phyloP scores from a whole-genome alignment of 352 stramenopile genomes.

The Phytophthora foliorum region DNA sequence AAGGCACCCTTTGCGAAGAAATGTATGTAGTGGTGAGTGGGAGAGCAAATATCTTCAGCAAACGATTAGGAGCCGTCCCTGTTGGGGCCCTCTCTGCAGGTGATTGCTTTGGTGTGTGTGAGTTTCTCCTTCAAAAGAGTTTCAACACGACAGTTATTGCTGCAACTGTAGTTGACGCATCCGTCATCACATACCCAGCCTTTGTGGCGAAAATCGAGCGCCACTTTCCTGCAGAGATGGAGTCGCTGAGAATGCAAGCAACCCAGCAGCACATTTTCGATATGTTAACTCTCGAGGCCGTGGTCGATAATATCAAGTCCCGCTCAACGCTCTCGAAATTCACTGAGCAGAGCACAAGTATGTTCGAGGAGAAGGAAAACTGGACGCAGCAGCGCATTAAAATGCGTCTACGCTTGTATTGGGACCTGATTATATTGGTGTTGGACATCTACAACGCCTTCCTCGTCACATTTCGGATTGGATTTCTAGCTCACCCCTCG shows the following conservation, averaged over 20 bases:
- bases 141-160: conserved; percentile 62
- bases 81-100: conserved; percentile 64
- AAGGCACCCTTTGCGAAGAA: conserved; percentile 74
- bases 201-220: conserved; percentile 61
- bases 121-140: conserved; percentile 71
- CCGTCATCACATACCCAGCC: conserved; percentile 54
- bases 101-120: conserved; percentile 70
- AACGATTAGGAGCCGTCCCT: conserved; percentile 45
- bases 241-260: conserved; percentile 46
- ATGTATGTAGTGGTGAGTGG: conserved; percentile 78
- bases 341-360: conserved; percentile 62
- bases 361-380: conserved; percentile 70
- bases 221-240: conserved; percentile 55
- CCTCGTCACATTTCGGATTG: conserved; percentile 76
- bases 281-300: conserved; percentile 52
- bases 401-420: conserved; percentile 66
- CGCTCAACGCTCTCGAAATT: conserved; percentile 55
- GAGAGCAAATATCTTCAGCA: conserved; percentile 67
- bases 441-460: conserved; percentile 79
- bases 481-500: conserved; percentile 57
- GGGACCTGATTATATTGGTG: conserved; percentile 61
- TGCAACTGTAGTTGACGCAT: conserved; percentile 62
- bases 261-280: conserved; percentile 63
- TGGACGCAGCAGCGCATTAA: conserved; percentile 55
- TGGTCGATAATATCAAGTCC: conserved; percentile 61